These are phyloP conservation scores for Gracilaria domingensis DNA, from an alignment of 23 red algal genomes.

Conservation along the genomic window DNA sequence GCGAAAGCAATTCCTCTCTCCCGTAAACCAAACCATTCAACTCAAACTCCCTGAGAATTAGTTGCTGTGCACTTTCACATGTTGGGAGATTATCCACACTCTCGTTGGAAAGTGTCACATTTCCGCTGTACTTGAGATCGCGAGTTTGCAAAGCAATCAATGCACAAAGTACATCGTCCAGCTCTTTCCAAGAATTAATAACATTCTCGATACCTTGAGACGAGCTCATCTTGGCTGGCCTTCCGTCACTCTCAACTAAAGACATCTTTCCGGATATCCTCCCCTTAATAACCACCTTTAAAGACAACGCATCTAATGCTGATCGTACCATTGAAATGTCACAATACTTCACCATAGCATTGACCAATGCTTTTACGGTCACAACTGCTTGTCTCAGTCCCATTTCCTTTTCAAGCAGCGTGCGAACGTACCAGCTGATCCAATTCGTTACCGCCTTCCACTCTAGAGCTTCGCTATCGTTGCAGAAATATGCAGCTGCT, in stretches of 20 bases:
- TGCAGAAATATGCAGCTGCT: constrained; percentile 21
- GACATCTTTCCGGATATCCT: neutral
- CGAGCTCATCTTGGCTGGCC: neutral
- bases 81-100: neutral
- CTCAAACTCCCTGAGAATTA: neutral
- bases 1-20: neutral
- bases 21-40: constrained; percentile 37
- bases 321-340: constrained; percentile 1
- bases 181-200: neutral
- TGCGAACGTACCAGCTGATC: constrained; percentile 8
- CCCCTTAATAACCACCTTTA: constrained; percentile 4
- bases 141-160: neutral
- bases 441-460: neutral
- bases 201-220: neutral
- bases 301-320: neutral
- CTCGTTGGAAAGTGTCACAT: neutral
- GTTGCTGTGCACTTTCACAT: neutral
- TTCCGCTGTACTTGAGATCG: constrained; percentile 16
- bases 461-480: constrained; percentile 9
- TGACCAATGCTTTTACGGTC: neutral
- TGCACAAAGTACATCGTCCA: neutral
- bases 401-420: neutral
- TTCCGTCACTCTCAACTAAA: neutral
- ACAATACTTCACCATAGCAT: constrained; percentile 21
- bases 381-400: neutral